A percentile compares a stretch with the other conserved stretches of the same genome.
These are phyloP conservation scores for Fraxinus albicans DNA, from an alignment of 305 asterid genomes.

Conservation along the genomic window DNA sequence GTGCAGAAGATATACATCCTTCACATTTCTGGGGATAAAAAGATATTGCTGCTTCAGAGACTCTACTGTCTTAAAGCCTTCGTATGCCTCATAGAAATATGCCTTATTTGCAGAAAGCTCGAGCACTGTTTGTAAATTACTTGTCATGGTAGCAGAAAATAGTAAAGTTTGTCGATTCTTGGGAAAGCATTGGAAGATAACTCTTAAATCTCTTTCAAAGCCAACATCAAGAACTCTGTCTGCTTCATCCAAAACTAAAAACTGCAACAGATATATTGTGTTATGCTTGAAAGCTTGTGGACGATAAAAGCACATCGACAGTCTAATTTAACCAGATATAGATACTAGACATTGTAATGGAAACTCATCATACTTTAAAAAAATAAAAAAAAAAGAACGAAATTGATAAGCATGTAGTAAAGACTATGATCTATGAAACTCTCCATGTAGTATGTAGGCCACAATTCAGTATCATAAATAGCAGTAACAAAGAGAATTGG, in stretches of 20 bases:
- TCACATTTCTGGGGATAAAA: slow-evolving; percentile 65
- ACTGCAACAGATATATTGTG: slow-evolving; percentile 51
- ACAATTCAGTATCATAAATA: not conserved
- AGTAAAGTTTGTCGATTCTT: slow-evolving; percentile 83
- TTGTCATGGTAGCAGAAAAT: slow-evolving; percentile 93
- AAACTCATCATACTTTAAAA: not conserved
- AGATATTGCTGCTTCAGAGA: slow-evolving; percentile 81
- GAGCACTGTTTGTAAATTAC: slow-evolving; percentile 65
- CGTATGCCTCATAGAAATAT: slow-evolving; percentile 76
- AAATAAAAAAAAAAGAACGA: not conserved
- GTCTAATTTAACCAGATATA: not conserved
- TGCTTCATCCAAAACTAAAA: slow-evolving; percentile 94
- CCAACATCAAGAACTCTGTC: slow-evolving; percentile 85
- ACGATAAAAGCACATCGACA: slow-evolving; percentile 13
- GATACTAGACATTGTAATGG: not conserved
- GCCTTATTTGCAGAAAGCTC: slow-evolving; percentile 90
- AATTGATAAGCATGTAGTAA: not conserved
- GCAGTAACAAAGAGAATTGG: not conserved
- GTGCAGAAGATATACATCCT: slow-evolving; percentile 78
- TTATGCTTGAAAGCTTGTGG: slow-evolving; percentile 19
- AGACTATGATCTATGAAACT: not conserved
- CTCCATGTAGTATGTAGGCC: not conserved
- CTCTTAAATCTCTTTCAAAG: slow-evolving; percentile 80
- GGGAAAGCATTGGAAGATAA: slow-evolving; percentile 80
- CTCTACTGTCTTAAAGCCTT: slow-evolving; percentile 82